Evolutionary conservation across 805 yeast genomes (phyloP).

Genomic region (Kazachstania viticola): DNA sequence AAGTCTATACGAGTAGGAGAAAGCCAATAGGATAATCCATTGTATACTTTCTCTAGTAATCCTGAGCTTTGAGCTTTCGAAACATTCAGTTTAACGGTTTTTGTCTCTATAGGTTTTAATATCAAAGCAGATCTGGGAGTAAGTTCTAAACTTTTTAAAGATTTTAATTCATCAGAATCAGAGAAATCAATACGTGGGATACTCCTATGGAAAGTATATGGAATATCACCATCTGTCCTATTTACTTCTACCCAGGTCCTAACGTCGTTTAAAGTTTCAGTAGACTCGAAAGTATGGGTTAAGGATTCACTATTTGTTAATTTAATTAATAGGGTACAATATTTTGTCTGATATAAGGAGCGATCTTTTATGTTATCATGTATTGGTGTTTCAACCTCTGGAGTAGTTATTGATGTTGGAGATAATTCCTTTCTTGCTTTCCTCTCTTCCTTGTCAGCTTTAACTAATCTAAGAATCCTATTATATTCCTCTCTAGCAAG

Average conservation of each 20-base stretch:
- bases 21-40: constrained; percentile 29
- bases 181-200: constrained; percentile 55
- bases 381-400: constrained; percentile 1
- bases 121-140: constrained; percentile 67
- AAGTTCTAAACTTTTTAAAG: constrained; percentile 44
- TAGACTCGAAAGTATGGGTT: constrained; percentile 36
- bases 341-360: constrained; percentile 13
- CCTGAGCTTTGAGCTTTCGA: constrained; percentile 21
- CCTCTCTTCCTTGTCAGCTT: constrained; percentile 13
- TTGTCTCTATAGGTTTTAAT: constrained; percentile 44
- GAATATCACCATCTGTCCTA: constrained; percentile 36
- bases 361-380: constrained; percentile 22
- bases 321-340: constrained; percentile 44
- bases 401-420: not conserved
- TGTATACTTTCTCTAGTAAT: constrained; percentile 23
- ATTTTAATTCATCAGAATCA: constrained; percentile 45
- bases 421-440: constrained; percentile 1
- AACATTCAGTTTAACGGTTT: constrained; percentile 15
- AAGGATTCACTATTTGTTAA: constrained; percentile 56
- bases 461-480: constrained; percentile 40
- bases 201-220: constrained; percentile 37
- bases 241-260: constrained; percentile 48
- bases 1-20: no score
- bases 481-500: constrained; percentile 40
- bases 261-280: constrained; percentile 42